Base-by-base conservation (phyloP, 257 asterid genomes). In the Fraxinus pennsylvanica region DNA sequence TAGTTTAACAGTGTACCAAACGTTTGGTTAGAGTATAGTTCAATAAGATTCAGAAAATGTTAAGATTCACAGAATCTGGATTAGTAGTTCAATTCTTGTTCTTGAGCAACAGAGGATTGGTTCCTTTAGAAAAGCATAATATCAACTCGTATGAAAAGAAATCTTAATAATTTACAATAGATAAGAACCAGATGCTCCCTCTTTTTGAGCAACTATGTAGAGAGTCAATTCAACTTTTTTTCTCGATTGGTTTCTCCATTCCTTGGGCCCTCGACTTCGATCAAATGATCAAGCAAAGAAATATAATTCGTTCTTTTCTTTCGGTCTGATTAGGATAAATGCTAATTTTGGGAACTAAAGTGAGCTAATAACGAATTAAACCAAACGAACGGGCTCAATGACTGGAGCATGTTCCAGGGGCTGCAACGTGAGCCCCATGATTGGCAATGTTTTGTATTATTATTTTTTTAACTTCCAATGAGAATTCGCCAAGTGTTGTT, bases 151-250 rank as follows among this genome's bases (percentile, higher is more conserved):
- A 41, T 41, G 76, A 79, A 78, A 76, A 76, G 80, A 73, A 79
- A 76, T 66, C 65, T 25, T 75, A 85, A 82, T 77, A 77, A 77
- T 86, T 77, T 22, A 22, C 19, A 84, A 71, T 68, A 85, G 93
- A 91, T 81, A 87, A 85, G 92, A 87, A 89, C 85, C 86, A 19
- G 92, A 88, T 89, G 79, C 91, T 81, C 21, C 39, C 43, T 25
- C 84, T 84, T 85, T 85, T 67, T 63, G 74, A 74, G 41, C 75
- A 71, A 57, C 57, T 67, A 70, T 77, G 78, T 50, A 79, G 50
- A 36, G 74, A 54, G 65, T 78, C 82, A 29, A 79, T 68, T 68
- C 5, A 10, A 25, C 69, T 63, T 22, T 63, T 9, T 63, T 27
- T 22, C 33, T 63, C 27, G 14, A 21, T 61, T 61, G 30, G 30